Evolutionary conservation across 2,329 filamentous ascomycete species (phyloP).

Genomic region (Nigrograna mackinnonii): DNA sequence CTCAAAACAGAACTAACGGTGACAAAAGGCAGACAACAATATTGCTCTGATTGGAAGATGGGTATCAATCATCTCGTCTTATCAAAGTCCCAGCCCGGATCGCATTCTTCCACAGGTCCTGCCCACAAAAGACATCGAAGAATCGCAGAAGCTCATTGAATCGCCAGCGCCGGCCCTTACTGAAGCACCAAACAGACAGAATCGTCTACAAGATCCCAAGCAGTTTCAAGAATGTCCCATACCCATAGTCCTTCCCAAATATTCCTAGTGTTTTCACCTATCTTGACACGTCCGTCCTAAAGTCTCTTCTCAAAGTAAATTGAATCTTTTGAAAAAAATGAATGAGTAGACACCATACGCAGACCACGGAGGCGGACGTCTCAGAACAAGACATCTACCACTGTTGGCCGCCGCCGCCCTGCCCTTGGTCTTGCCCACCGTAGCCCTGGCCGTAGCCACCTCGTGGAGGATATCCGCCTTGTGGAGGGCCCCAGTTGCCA

Average conservation of each 20-base stretch:
- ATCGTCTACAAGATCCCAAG: conserved; percentile 13
- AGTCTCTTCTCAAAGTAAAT: too few species aligned
- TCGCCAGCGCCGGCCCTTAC: conserved; percentile 26
- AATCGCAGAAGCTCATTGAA: conserved; percentile 27
- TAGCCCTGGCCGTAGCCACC: conserved; percentile 30
- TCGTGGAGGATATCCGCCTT: conserved; percentile 33
- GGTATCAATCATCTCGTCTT: conserved; percentile 45
- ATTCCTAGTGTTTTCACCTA: too few species aligned
- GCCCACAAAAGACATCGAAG: conserved; percentile 20
- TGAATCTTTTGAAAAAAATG: too few species aligned
- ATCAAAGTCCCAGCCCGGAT: conserved; percentile 33
- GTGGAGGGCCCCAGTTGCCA: conserved; percentile 27
- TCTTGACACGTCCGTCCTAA: too few species aligned
- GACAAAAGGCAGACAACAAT: conserved; percentile 30
- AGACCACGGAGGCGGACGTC: too few species aligned
- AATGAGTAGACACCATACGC: too few species aligned
- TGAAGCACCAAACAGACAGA: conserved; percentile 23
- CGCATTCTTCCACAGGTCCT: conserved; percentile 29
- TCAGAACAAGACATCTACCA: conserved; percentile 28
- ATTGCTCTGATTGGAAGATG: conserved; percentile 39
- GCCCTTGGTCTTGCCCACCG: conserved; percentile 25
- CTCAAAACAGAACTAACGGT: too few species aligned
- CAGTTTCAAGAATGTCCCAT: conserved; percentile 12
- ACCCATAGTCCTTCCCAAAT: not conserved
- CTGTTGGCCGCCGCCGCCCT: conserved; percentile 32